Evolutionary conservation across 768 basidiomycete genomes (phyloP), one percentile per base, ranked within the genome.

Genomic region (Cystofilobasidium bisporidii): DNA sequence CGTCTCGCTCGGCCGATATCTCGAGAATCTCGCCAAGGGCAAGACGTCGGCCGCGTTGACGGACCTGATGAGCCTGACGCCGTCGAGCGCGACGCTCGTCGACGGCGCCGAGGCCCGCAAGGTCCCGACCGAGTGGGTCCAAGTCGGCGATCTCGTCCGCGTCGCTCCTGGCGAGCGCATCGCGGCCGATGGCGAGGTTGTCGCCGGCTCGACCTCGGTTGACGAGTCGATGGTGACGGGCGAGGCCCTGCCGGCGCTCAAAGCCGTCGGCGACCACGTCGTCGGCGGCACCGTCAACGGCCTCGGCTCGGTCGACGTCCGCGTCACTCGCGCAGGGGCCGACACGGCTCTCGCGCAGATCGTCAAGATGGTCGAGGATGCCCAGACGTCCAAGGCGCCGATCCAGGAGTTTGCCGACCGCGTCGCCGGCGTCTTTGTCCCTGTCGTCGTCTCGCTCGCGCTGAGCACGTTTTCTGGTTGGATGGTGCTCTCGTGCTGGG

Each of bases 271-370:
- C 5, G 89, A 93, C 73, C 74, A 78, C 47, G 91, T 98, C 55
- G 98, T 98, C 71, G 96, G 96, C 9, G 96, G 96, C 0, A 98
- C 96, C 0, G 85, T 99, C 75, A 99, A 99, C 73, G 91, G 92
- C 5, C 81, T 93, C 12, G 96, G 96, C n/a, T 91, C 92, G 0
- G 89, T 98, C 77, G 91, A 98, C 75, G 92, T 99, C 87, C 78
- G 86, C 38, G 91, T 99, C 73, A 92, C 89, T 0, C 87, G 92
- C 17, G 92, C 96, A 5, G 96, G 96, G 45, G 88, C 91, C 73
- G 92, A 99, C 75, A 97, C 96, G 0, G 92, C 96, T 0, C 82
- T 99, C 14, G 84, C 92, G 4, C 96, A 98, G 78, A 97, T 99
- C 71, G 94, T 98, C 69, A 86, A 86, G 72, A 86, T 98, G 63